Evolutionary conservation across 2,329 filamentous ascomycete species (phyloP), one percentile per base, ranked within the genome.

Genomic region (Clarireedia paspali): DNA sequence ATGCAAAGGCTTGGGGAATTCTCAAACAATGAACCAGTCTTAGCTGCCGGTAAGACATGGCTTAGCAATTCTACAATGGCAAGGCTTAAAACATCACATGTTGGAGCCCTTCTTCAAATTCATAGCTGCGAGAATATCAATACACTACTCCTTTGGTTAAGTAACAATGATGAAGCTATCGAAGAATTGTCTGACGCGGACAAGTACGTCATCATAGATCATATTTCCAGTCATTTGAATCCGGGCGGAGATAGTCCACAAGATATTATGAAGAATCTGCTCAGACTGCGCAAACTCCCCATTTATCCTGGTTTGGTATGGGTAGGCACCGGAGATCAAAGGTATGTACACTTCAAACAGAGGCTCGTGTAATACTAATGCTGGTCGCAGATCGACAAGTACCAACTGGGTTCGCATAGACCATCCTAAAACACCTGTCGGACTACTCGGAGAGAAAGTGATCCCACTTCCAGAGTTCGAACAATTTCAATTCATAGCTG

Each of bases 401-500:
- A 48, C 24, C 7, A 50, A 52, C 4, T 65, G 62, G 63, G 58
- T 60, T 6, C 57, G 44, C 26, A 38, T 62, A 6, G 46, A 47
- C 10, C 24, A 39, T 15, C 57, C 38, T 26, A 47, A 34, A 10
- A 51, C 30, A 40, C 55, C 57, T 15, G 49, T 64, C 23, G 61
- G 62, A 5, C 45, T 63, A 12, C 50, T 53, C 2, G 56, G 62
- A 14, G 48, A 36, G 5, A 20, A 20, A 15, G 36, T 53, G 9
- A 55, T 45, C 27, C 57, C 55, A 12, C 47, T 64, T 23, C 62
- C 63, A n/a, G 24, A 36, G 2, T 59, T 62, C 36, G 45, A 54
- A 1, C 49, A 48, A 6, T 30, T 59, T 50, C 62, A 64, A 24
- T 63, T 65, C 40, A 20, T 65, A 23, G 26, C 52, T 47, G 56